phyloP scores from a whole-genome alignment of 2,329 filamentous ascomycete genomes.

The Penicillium hesseltinei region DNA sequence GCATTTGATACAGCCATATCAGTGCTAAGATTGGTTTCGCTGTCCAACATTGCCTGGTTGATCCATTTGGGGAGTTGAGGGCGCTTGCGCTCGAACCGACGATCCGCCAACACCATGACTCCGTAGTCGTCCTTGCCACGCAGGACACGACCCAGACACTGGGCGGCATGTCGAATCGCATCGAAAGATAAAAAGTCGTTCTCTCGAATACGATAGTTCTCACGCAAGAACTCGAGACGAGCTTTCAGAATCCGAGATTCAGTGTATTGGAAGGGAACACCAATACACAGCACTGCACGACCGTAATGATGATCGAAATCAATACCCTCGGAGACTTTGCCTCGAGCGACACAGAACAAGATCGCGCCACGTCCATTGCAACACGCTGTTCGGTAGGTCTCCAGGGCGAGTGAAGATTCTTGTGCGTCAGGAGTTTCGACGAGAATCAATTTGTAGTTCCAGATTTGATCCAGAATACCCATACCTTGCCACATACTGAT shows the following conservation, averaged over 20 bases:
- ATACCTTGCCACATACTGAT: constrained; percentile 99
- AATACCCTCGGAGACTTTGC: constrained; percentile 96
- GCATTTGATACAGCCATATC: constrained; percentile 91
- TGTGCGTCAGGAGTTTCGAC: constrained; percentile 97
- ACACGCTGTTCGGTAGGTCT: constrained; percentile 96
- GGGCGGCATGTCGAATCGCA: constrained; percentile 97
- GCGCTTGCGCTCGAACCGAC: constrained; percentile 88
- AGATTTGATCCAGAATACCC: constrained; percentile 95
- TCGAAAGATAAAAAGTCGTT: constrained; percentile 99
- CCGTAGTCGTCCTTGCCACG: constrained; percentile 98
- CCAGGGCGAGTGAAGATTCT: constrained; percentile 90
- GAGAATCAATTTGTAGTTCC: constrained; percentile 98
- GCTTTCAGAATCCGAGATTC: constrained; percentile 96
- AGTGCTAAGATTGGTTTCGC: constrained; percentile 85
- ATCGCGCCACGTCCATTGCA: constrained; percentile 95
- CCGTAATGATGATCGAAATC: constrained; percentile 99
- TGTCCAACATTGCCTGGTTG: constrained; percentile 77
- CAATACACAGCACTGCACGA: constrained; percentile 91
- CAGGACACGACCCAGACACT: constrained; percentile 91
- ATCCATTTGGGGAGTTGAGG: constrained; percentile 96
- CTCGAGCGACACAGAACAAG: constrained; percentile 88
- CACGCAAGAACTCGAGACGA: constrained; percentile 88
- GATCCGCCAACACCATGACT: constrained; percentile 98
- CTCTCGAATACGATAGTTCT: constrained; percentile 94
- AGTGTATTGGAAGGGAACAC: constrained; percentile 97